Conservation (phyloP, 768 basidiomycete species). For the Hypholoma fasciculare region DNA sequence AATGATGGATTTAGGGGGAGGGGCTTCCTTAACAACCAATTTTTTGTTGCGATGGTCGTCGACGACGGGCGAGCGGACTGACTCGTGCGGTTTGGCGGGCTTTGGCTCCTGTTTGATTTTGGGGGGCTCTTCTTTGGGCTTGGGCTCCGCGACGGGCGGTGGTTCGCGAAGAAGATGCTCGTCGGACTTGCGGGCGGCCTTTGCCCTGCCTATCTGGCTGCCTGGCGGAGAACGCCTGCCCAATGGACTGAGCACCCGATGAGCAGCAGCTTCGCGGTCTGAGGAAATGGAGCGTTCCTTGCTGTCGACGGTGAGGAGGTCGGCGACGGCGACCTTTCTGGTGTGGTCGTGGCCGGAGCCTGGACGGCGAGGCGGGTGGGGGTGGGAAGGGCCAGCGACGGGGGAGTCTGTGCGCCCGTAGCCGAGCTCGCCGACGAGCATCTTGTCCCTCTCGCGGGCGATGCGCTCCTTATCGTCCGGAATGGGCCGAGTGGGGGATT, state of each 20-base stretch:
- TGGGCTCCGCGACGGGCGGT: constrained; percentile 15
- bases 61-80: constrained; percentile 4
- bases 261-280: constrained; percentile 17
- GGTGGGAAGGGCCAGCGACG: constrained; percentile 17
- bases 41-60: constrained; percentile 20
- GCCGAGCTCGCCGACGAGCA: constrained; percentile 31
- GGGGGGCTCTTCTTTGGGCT: constrained; percentile 20
- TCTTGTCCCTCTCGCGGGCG: constrained; percentile 30
- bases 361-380: constrained; percentile 19
- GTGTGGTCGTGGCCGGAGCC: constrained; percentile 26
- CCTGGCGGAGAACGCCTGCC: constrained; percentile 49
- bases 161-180: constrained; percentile 26
- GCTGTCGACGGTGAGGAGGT: constrained; percentile 24
- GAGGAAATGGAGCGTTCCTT: constrained; percentile 14
- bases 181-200: constrained; percentile 45
- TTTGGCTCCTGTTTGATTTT: constrained; percentile 19
- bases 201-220: constrained; percentile 45
- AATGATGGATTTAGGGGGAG: constrained; percentile 4
- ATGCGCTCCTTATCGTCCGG: constrained; percentile 28
- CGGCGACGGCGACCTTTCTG: constrained; percentile 26
- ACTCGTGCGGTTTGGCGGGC: constrained; percentile 6
- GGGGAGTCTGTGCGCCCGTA: constrained; percentile 29
- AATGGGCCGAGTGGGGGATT: constrained; percentile 30
- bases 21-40: constrained; percentile 1
- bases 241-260: constrained; percentile 28